Percentiles rank a stretch among this genome's conserved stretches.
These are phyloP conservation scores for Geranium brycei DNA, from an alignment of 345 rosid species.

Conservation along the genomic window DNA sequence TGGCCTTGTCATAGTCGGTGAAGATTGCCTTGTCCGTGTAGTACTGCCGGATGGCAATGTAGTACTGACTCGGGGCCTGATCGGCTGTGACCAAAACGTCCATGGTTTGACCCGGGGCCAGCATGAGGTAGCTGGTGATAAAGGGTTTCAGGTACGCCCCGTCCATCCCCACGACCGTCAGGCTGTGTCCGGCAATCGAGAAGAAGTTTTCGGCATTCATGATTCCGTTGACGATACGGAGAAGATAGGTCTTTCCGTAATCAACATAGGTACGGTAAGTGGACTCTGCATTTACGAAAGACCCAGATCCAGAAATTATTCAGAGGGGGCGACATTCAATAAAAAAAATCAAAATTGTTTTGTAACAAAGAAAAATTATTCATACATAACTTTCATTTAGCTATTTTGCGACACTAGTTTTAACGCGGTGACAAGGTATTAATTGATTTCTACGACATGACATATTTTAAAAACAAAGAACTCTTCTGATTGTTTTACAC, in stretches of 20 bases:
- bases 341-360: too few species aligned
- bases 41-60: constrained; percentile 16
- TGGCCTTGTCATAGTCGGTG: constrained; percentile 15
- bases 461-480: too few species aligned
- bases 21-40: constrained; percentile 7
- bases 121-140: constrained; percentile 7
- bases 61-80: constrained; percentile 15
- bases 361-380: too few species aligned
- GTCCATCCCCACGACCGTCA: constrained; percentile 24
- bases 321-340: too few species aligned
- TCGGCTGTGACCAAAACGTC: constrained; percentile 21
- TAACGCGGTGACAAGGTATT: too few species aligned
- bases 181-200: constrained; percentile 21
- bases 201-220: constrained; percentile 20
- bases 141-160: constrained; percentile 23
- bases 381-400: too few species aligned
- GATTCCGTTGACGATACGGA: constrained; percentile 20
- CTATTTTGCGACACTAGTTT: too few species aligned
- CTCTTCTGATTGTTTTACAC: too few species aligned
- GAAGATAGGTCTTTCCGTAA: constrained; percentile 25
- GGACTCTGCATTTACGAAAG: not conserved
- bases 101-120: constrained; percentile 27
- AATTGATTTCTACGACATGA: too few species aligned
- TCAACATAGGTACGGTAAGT: constrained; percentile 17
- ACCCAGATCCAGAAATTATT: too few species aligned